Percentiles rank a stretch among this genome's conserved stretches.
Conservation (phyloP, 495 filamentous ascomycete genomes). For the Pyrenopolyporus hunteri region DNA sequence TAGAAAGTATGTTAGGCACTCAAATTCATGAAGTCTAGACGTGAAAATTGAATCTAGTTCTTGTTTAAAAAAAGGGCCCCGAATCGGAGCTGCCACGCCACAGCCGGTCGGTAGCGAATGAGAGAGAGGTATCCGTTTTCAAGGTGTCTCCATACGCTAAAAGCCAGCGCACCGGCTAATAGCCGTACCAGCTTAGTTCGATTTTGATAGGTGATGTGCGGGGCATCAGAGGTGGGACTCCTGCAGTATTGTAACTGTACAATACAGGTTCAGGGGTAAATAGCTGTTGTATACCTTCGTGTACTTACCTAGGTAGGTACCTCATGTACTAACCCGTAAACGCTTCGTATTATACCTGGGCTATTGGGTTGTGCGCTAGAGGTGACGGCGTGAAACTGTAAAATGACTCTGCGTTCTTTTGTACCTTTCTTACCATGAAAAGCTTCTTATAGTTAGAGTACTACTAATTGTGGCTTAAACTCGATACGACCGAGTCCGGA, state of each 20-base stretch:
- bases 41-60: conserved; percentile 24
- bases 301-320: no score
- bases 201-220: conserved; percentile 1
- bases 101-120: conserved; percentile 6
- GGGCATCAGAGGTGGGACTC: conserved; percentile 21
- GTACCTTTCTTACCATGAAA: no score
- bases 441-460: no score
- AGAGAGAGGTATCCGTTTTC: conserved; percentile 24
- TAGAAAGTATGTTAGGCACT: not conserved
- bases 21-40: not conserved
- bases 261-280: not conserved
- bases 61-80: conserved; percentile 23
- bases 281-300: not conserved
- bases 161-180: conserved; percentile 12
- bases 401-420: no score
- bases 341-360: no score
- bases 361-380: no score
- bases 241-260: no score
- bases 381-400: no score
- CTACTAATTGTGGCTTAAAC: no score
- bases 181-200: not conserved
- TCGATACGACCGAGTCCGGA: no score
- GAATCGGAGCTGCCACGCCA: conserved; percentile 41
- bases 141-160: not conserved
- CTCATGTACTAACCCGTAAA: no score